Percentiles rank a stretch among this genome's conserved stretches.
Evolutionary conservation across 2,329 filamentous ascomycete genomes (phyloP).

Genomic region (Colletotrichum limetticola): DNA sequence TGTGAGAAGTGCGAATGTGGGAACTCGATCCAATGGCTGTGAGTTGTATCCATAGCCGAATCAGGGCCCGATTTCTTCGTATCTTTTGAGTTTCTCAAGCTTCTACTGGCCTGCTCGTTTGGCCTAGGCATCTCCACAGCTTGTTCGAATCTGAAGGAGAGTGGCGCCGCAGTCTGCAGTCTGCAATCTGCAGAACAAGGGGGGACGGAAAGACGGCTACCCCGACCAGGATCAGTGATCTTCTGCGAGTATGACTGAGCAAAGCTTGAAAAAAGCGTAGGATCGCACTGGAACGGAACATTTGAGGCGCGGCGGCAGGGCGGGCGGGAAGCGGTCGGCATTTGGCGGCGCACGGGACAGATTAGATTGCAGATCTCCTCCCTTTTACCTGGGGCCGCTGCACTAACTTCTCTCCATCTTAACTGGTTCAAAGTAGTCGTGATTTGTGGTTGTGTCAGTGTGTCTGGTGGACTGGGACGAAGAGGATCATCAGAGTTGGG

Average conservation of each 20-base stretch:
- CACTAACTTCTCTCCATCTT: no score
- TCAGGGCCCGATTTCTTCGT: background rate
- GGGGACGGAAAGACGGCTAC: background rate
- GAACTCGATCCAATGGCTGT: background rate
- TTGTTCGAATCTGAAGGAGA: background rate
- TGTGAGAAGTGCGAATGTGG: background rate
- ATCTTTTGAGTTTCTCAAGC: background rate
- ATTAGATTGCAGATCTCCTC: slow-evolving; percentile 16
- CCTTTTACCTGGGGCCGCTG: background rate
- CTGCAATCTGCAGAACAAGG: background rate
- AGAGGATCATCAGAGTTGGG: slow-evolving; percentile 19
- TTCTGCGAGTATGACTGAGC: background rate
- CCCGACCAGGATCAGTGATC: background rate
- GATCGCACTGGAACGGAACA: background rate
- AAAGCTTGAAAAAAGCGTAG: background rate
- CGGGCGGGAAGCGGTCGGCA: slow-evolving; percentile 16
- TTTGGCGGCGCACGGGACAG: background rate
- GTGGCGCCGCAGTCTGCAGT: background rate
- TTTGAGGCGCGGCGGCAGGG: background rate
- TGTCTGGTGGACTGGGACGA: background rate
- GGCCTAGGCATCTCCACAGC: slow-evolving; percentile 9
- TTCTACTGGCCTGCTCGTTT: background rate
- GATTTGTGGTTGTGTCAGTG: no score
- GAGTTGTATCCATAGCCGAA: background rate
- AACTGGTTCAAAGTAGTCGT: no score